Evolutionary conservation across 352 stramenopile species (phyloP).

Genomic region (Pythium dissotocum): DNA sequence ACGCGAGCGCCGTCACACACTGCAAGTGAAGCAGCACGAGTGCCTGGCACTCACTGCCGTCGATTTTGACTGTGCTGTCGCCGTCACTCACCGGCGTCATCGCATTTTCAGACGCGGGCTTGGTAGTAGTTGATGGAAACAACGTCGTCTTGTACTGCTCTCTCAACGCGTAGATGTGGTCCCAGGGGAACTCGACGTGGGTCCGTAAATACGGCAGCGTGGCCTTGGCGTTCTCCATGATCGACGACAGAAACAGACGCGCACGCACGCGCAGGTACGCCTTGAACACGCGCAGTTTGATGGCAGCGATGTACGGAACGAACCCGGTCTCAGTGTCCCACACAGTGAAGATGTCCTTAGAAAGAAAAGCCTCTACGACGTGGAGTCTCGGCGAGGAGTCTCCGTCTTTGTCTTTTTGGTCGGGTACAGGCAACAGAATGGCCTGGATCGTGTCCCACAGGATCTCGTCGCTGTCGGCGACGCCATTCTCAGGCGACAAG

Average conservation of each 20-base stretch:
- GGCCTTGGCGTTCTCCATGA: conserved; percentile 11
- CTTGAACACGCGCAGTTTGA: background rate
- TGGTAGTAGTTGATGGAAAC: background rate
- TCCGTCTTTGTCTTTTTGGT: background rate
- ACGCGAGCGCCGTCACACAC: conserved; percentile 24
- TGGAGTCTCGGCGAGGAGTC: background rate
- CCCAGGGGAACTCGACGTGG: conserved; percentile 23
- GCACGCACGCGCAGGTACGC: conserved; percentile 18
- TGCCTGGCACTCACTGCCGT: conserved; percentile 11
- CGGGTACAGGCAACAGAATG: background rate
- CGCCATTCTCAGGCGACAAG: conserved; percentile 34
- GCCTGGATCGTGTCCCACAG: conserved; percentile 23
- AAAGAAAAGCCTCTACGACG: conserved; percentile 9
- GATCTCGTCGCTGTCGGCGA: conserved; percentile 37
- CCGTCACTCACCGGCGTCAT: background rate
- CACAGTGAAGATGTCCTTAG: conserved; percentile 9
- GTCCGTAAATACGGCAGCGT: conserved; percentile 4
- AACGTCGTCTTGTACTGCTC: background rate
- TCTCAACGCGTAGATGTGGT: conserved; percentile 16
- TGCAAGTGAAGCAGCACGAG: conserved; percentile 23
- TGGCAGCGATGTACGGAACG: background rate
- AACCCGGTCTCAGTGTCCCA: background rate
- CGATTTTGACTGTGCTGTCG: background rate
- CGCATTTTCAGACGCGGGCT: background rate
- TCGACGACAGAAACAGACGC: conserved; percentile 22